Percentiles rank a stretch among this genome's conserved stretches.
Evolutionary conservation across 1,139 yeast genomes (phyloP).

Genomic region (Lizanozyma gosingica): DNA sequence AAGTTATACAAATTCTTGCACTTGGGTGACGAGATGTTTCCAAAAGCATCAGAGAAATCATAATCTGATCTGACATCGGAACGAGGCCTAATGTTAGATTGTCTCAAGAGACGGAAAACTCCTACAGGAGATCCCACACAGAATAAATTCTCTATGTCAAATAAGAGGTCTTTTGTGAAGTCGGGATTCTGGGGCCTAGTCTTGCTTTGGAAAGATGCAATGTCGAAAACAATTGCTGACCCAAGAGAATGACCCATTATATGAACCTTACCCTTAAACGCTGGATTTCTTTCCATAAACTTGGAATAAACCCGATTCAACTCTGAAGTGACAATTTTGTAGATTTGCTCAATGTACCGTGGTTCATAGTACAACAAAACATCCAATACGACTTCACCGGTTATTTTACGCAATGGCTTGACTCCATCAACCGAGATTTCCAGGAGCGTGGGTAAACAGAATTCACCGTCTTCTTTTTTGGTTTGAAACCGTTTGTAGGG

Average conservation of each 20-base stretch:
- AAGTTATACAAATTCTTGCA: slow-evolving; percentile 62
- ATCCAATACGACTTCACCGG: slow-evolving; percentile 85
- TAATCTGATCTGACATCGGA: slow-evolving; percentile 11
- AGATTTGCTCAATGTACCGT: slow-evolving; percentile 51
- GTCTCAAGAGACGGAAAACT: slow-evolving; percentile 64
- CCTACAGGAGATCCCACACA: slow-evolving; percentile 89
- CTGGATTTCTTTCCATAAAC: slow-evolving; percentile 59
- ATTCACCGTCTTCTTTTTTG: slow-evolving; percentile 19
- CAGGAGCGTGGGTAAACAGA: slow-evolving; percentile 51
- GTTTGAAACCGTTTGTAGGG: slow-evolving; percentile 32
- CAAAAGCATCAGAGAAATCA: slow-evolving; percentile 11
- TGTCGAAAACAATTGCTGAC: slow-evolving; percentile 74
- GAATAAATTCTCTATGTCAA: slow-evolving; percentile 68
- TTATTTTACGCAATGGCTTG: slow-evolving; percentile 61
- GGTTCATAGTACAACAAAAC: slow-evolving; percentile 81
- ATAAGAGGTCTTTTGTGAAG: slow-evolving; percentile 36
- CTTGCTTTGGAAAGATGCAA: slow-evolving; percentile 47
- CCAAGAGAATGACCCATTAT: slow-evolving; percentile 90
- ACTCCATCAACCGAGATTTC: slow-evolving; percentile 80
- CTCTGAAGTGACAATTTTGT: slow-evolving; percentile 57
- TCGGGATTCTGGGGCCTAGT: slow-evolving; percentile 11
- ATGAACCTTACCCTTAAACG: slow-evolving; percentile 71
- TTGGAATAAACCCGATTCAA: slow-evolving; percentile 59
- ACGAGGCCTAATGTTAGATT: slow-evolving; percentile 43
- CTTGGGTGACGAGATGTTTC: slow-evolving; percentile 32